These are phyloP conservation scores for Blastobotrys americana DNA, from an alignment of 805 yeast species.

Conservation along the genomic window DNA sequence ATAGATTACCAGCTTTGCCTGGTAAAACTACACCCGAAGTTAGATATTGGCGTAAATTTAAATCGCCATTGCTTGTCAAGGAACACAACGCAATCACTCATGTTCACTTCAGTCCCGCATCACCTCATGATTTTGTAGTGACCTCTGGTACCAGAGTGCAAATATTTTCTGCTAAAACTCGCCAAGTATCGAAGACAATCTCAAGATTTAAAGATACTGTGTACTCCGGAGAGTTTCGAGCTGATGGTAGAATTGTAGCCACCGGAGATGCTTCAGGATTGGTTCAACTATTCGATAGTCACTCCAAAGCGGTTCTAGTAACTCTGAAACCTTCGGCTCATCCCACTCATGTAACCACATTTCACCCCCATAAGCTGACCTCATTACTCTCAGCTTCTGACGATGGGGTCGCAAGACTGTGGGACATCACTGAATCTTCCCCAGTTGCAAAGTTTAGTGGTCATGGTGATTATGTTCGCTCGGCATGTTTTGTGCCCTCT, in stretches of 20 bases:
- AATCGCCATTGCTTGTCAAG: constrained; percentile 80
- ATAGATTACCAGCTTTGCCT: constrained; percentile 69
- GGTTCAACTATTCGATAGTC: constrained; percentile 83
- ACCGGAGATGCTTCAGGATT: constrained; percentile 95
- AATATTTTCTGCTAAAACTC: constrained; percentile 85
- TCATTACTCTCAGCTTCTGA: constrained; percentile 83
- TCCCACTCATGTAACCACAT: constrained; percentile 90
- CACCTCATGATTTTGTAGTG: constrained; percentile 89
- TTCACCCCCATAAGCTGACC: constrained; percentile 70
- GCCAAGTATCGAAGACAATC: constrained; percentile 83
- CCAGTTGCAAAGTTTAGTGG: constrained; percentile 64
- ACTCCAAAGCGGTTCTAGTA: constrained; percentile 70
- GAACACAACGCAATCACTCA: constrained; percentile 90
- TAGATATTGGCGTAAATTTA: constrained; percentile 85
- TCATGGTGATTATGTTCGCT: constrained; percentile 83
- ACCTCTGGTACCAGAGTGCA: constrained; percentile 89
- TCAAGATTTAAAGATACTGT: constrained; percentile 86
- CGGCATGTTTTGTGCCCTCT: constrained; percentile 68
- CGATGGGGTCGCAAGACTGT: constrained; percentile 77
- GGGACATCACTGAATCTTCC: constrained; percentile 79
- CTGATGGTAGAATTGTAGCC: constrained; percentile 82
- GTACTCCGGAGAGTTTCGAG: constrained; percentile 82
- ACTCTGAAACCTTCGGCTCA: constrained; percentile 76
- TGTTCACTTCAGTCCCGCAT: constrained; percentile 75
- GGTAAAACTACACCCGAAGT: constrained; percentile 87